These are phyloP conservation scores for Epichloe elymi DNA, from an alignment of 2,329 filamentous ascomycete species.

Conservation along the genomic window DNA sequence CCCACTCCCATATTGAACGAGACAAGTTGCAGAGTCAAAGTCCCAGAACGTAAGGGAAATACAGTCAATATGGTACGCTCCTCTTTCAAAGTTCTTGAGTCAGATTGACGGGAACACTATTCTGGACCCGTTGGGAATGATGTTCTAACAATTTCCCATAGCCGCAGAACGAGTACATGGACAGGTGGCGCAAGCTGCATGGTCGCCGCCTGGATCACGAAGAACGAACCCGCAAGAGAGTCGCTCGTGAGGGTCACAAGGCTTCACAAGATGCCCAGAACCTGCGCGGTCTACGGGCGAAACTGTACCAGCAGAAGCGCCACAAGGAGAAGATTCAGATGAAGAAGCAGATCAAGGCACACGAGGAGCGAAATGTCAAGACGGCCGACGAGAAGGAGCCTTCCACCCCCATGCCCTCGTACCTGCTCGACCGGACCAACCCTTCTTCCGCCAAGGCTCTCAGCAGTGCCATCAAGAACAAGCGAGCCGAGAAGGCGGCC, in stretches of 20 bases:
- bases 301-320: slow-evolving; percentile 84
- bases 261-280: slow-evolving; percentile 85
- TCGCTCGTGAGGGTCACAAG: slow-evolving; percentile 81
- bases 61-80: slow-evolving; percentile 5
- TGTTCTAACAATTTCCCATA: slow-evolving; percentile 19
- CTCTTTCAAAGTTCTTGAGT: neutral
- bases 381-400: slow-evolving; percentile 68
- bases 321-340: slow-evolving; percentile 98
- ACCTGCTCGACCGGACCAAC: slow-evolving; percentile 74
- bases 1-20: neutral
- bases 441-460: slow-evolving; percentile 53
- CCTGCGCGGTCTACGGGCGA: slow-evolving; percentile 79
- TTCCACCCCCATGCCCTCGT: slow-evolving; percentile 73
- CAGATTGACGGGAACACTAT: too few species aligned
- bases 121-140: neutral
- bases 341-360: slow-evolving; percentile 84
- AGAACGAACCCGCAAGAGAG: slow-evolving; percentile 75
- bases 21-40: neutral
- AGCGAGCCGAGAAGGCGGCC: slow-evolving; percentile 84
- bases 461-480: slow-evolving; percentile 85
- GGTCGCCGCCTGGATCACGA: slow-evolving; percentile 60
- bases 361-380: slow-evolving; percentile 95
- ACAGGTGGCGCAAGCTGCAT: slow-evolving; percentile 50
- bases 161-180: slow-evolving; percentile 73
- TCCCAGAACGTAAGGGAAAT: neutral